Conservation (phyloP, 2,329 filamentous ascomycete genomes). For the Neofusicoccum cordaticola region DNA sequence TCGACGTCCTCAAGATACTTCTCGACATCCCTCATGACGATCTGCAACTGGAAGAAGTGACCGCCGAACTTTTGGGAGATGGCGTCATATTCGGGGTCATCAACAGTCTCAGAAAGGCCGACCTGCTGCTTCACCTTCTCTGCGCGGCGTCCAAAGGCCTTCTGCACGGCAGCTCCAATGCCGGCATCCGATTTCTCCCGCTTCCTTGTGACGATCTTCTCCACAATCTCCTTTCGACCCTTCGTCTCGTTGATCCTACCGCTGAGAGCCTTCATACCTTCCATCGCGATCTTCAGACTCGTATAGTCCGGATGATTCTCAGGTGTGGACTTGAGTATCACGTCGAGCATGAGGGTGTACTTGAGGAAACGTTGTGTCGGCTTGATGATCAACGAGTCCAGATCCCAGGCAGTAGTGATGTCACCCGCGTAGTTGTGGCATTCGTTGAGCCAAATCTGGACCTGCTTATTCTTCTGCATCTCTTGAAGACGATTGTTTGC, state of each 20-base stretch:
- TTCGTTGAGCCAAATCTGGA: conserved; percentile 81
- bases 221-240: conserved; percentile 89
- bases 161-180: conserved; percentile 54
- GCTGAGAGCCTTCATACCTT: conserved; percentile 63
- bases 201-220: conserved; percentile 78
- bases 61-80: conserved; percentile 85
- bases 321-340: conserved; percentile 76
- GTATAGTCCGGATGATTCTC: conserved; percentile 78
- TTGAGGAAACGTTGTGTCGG: conserved; percentile 93
- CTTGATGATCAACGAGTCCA: conserved; percentile 95
- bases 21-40: conserved; percentile 91
- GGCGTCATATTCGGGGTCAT: conserved; percentile 78
- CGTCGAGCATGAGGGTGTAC: conserved; percentile 81
- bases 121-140: conserved; percentile 77
- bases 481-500: conserved; percentile 60
- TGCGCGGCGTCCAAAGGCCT: conserved; percentile 83
- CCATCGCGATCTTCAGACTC: conserved; percentile 67
- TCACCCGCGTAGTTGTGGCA: conserved; percentile 91
- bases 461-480: conserved; percentile 51
- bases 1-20: conserved; percentile 82
- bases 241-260: conserved; percentile 87
- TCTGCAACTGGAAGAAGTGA: conserved; percentile 87
- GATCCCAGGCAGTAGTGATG: conserved; percentile 87
- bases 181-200: conserved; percentile 84
- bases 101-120: conserved; percentile 60